phyloP scores from a whole-genome alignment of 345 rosid genomes.

The Melastoma malabathricum region DNA sequence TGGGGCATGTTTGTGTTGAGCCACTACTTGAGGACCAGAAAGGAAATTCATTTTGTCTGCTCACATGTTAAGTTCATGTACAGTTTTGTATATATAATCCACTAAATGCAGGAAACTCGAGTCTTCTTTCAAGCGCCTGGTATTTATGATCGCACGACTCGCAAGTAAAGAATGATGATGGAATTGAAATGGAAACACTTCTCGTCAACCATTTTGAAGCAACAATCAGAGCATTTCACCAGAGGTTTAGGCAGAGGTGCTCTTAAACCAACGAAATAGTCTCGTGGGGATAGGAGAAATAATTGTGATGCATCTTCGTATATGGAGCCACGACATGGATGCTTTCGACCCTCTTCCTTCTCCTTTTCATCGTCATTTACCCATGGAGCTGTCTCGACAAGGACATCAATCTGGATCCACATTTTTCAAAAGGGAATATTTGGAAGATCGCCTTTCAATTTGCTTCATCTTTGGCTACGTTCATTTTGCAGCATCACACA shows the following conservation, averaged over 20 bases:
- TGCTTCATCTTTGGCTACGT: conserved; percentile 59
- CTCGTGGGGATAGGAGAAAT: conserved; percentile 61
- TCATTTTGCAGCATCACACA: conserved; percentile 95
- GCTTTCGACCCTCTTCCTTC: conserved; percentile 64
- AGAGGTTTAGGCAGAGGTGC: no score
- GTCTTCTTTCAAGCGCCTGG: no score
- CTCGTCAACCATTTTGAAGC: no score
- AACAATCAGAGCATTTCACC: no score
- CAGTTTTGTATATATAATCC: no score
- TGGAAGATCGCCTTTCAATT: conserved; percentile 49
- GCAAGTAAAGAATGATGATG: conserved; percentile 2
- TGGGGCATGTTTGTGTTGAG: no score
- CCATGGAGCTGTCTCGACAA: conserved; percentile 37
- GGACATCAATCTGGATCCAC: conserved; percentile 59
- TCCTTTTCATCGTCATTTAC: conserved; percentile 51
- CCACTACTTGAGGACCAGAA: no score
- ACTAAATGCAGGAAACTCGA: no score
- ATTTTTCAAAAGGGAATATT: conserved; percentile 41
- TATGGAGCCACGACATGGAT: conserved; percentile 35
- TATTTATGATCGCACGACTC: no score
- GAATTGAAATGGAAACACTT: not conserved
- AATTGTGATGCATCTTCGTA: conserved; percentile 44
- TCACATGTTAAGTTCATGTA: no score
- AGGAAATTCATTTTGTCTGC: no score
- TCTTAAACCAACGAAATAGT: conserved; percentile 6